Percentiles rank a stretch among this genome's conserved stretches.
These are phyloP conservation scores for Monosporozyma solicola DNA, from an alignment of 805 yeast species.

Conservation along the genomic window DNA sequence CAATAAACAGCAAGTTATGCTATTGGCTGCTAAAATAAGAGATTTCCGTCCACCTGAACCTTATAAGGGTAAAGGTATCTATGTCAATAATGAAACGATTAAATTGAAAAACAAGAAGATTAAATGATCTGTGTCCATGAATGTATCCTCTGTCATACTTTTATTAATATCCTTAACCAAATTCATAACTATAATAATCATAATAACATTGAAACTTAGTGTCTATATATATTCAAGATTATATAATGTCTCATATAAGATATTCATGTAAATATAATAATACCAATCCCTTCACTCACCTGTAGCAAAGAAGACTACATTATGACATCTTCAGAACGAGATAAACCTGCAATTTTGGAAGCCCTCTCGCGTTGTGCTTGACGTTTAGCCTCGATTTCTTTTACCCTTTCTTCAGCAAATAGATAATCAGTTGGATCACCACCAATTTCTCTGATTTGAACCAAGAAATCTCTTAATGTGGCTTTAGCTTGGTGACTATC, in stretches of 20 bases:
- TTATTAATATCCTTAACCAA: not conserved
- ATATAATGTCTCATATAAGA: not conserved
- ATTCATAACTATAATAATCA: not conserved
- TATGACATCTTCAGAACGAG: conserved; percentile 65
- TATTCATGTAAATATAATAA: not conserved
- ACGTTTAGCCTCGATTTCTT: conserved; percentile 42
- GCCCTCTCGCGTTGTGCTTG: conserved; percentile 65
- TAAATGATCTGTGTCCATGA: conserved; percentile 42
- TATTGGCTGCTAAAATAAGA: conserved; percentile 83
- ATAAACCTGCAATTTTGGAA: conserved; percentile 74
- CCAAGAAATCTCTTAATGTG: conserved; percentile 82
- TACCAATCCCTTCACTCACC: not conserved
- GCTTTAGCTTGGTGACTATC: conserved; percentile 66
- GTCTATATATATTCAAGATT: conserved; percentile 1
- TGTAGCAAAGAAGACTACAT: not conserved
- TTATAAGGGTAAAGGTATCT: conserved; percentile 96
- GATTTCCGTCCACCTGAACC: conserved; percentile 94
- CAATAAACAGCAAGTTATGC: conserved; percentile 77
- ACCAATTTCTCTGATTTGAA: conserved; percentile 87
- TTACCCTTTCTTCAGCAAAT: conserved; percentile 81
- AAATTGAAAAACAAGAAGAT: conserved; percentile 87
- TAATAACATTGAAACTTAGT: not conserved
- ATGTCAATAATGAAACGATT: conserved; percentile 84
- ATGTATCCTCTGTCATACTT: not conserved
- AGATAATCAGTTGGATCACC: conserved; percentile 89